Evolutionary conservation across 345 rosid species (phyloP).

Genomic region (Hibiscus trionum): DNA sequence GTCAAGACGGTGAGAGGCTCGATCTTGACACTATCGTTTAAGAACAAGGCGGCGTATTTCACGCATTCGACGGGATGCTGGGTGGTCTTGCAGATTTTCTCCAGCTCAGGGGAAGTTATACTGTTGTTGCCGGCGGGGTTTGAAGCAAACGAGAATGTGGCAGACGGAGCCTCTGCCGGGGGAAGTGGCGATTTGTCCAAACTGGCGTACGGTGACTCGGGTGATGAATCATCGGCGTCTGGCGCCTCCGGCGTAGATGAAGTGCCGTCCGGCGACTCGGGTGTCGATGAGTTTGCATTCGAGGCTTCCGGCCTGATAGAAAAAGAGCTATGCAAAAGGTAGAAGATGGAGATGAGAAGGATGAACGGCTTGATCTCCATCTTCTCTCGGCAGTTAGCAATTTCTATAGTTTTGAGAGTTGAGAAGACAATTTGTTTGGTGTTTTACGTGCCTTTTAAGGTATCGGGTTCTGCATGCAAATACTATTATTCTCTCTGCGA

Average conservation of each 20-base stretch:
- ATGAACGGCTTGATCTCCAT: slow-evolving; percentile 16
- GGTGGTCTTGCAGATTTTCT: not conserved
- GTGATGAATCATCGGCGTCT: not conserved
- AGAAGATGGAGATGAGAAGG: slow-evolving; percentile 11
- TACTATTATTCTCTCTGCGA: not conserved
- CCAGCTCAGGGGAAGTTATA: not conserved
- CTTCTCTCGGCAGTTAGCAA: not conserved
- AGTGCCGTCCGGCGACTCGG: not conserved
- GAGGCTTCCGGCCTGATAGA: not conserved
- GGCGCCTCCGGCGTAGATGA: not conserved
- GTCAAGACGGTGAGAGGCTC: not conserved
- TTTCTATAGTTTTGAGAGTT: no score
- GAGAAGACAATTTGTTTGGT: not conserved
- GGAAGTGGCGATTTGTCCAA: no score
- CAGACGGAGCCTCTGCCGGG: not conserved
- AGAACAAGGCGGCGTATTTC: not conserved
- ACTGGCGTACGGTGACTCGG: not conserved
- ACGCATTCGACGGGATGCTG: not conserved
- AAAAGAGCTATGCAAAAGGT: not conserved
- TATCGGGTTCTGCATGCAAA: not conserved
- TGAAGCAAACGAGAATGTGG: not conserved
- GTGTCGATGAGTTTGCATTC: not conserved
- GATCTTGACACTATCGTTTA: not conserved
- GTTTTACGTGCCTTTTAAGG: not conserved
- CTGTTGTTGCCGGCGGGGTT: not conserved